Conservation (phyloP, 225 moss, liverwort and hornwort genomes). For the Climacium dendroides region DNA sequence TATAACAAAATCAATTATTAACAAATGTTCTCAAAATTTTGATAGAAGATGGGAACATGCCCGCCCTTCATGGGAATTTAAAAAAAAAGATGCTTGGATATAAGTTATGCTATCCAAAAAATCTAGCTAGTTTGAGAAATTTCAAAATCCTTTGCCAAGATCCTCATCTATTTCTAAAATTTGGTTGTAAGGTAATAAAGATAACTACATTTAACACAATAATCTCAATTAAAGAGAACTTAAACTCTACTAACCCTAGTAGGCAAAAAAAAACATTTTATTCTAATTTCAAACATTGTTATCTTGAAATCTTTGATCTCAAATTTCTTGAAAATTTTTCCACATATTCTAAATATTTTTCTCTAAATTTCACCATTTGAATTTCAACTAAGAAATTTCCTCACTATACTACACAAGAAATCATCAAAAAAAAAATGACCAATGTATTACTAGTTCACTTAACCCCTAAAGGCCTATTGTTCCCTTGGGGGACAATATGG, state of each 20-base stretch:
- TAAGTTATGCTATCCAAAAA: fast-evolving
- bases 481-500: no score
- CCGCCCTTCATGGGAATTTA: fast-evolving
- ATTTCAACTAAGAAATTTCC: not conserved
- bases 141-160: not conserved
- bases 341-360: not conserved
- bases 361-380: not conserved
- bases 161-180: not conserved
- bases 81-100: not conserved
- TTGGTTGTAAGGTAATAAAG: no score
- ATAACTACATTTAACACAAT: no score
- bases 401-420: not conserved
- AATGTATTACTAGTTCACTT: not conserved
- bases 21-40: fast-evolving
- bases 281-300: not conserved
- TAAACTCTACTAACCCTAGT: not conserved
- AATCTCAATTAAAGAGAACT: no score
- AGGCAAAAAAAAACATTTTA: fast-evolving
- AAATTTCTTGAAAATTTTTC: not conserved
- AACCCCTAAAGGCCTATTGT: no score
- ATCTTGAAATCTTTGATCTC: not conserved
- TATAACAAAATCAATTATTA: not conserved
- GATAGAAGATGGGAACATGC: fast-evolving
- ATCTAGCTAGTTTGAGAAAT: fast-evolving
- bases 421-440: not conserved